Conservation (phyloP, 164 flowering plant species). For the Tetracentron sinense region DNA sequence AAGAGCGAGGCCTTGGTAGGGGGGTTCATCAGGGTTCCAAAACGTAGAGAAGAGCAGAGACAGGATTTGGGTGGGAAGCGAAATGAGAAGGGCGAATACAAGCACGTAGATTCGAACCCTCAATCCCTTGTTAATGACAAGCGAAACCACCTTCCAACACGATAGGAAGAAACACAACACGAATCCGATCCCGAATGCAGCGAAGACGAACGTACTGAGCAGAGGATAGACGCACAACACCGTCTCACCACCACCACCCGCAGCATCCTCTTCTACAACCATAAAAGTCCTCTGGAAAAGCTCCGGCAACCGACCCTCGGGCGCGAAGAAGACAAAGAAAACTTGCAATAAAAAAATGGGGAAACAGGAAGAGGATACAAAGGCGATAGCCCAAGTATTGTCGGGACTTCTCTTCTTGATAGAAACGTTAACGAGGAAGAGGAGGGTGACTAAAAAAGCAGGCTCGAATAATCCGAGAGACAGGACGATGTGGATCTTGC, state of each 20-base stretch:
- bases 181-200: constrained; percentile 36
- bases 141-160: constrained; percentile 38
- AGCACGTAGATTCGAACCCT: constrained; percentile 41
- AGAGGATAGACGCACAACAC: constrained; percentile 55
- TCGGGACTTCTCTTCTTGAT: constrained; percentile 26
- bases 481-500: constrained; percentile 48
- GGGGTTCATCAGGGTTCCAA: constrained; percentile 34
- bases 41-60: constrained; percentile 31
- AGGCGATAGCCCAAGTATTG: constrained; percentile 11
- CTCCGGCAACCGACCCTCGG: constrained; percentile 12
- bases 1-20: constrained; percentile 21
- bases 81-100: constrained; percentile 26
- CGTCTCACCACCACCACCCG: neutral
- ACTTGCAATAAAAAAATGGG: constrained; percentile 36
- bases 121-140: constrained; percentile 64
- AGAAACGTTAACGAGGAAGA: constrained; percentile 53
- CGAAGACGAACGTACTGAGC: constrained; percentile 35
- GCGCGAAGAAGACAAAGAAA: constrained; percentile 28
- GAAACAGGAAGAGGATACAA: constrained; percentile 25
- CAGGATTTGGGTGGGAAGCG: constrained; percentile 33
- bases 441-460: constrained; percentile 50
- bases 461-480: constrained; percentile 67
- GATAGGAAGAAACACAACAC: constrained; percentile 36
- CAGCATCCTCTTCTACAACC: neutral
- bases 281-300: constrained; percentile 19